A percentile compares a stretch with the other conserved stretches of the same genome.
phyloP scores from a whole-genome alignment of 805 yeast genomes.

The Debaryomyces prosopidis region DNA sequence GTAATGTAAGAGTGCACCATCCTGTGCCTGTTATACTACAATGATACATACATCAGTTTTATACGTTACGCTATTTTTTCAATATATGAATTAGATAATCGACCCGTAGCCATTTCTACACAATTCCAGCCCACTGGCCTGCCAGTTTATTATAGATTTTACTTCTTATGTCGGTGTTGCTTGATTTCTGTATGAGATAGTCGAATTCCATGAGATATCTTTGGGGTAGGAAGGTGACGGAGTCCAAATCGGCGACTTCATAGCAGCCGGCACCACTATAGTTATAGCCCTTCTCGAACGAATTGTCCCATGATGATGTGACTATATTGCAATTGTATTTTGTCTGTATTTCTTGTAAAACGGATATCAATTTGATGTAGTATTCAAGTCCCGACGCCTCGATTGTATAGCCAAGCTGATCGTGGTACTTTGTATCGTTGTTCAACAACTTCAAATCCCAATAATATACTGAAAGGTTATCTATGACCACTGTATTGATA shows the following conservation, averaged over 20 bases:
- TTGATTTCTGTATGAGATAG: neutral
- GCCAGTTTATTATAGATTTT: neutral
- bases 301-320: constrained; percentile 25
- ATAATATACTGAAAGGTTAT: constrained; percentile 35
- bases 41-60: no score
- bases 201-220: constrained; percentile 1
- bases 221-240: neutral
- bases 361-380: constrained; percentile 14
- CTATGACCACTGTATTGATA: constrained; percentile 15
- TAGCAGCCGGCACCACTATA: neutral
- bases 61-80: neutral
- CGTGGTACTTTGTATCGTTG: constrained; percentile 3
- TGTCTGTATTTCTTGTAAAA: constrained; percentile 11
- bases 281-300: constrained; percentile 32
- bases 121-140: neutral
- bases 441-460: constrained; percentile 26
- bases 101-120: neutral
- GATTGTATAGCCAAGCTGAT: constrained; percentile 7
- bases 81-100: neutral
- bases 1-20: constrained; percentile 59
- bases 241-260: neutral
- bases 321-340: constrained; percentile 28
- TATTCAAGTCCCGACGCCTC: constrained; percentile 5
- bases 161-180: no score
- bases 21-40: no score